Percentiles rank a stretch among this genome's conserved stretches.
These are phyloP conservation scores for Suillus cothurnatus DNA, from an alignment of 768 basidiomycete species.

Conservation along the genomic window DNA sequence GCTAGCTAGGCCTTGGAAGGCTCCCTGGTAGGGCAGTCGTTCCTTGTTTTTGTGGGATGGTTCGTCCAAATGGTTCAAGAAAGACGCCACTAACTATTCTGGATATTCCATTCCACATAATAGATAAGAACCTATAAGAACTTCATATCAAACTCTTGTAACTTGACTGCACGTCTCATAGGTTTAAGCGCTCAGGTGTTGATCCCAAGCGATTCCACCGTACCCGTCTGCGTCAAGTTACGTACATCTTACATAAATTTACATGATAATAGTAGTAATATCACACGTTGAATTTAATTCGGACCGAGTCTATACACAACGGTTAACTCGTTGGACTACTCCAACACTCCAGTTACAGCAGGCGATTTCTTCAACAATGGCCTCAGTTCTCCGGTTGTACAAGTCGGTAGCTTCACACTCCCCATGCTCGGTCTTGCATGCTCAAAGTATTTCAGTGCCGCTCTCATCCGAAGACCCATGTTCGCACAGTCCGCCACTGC, in stretches of 20 bases:
- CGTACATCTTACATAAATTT: background rate
- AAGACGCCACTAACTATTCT: background rate
- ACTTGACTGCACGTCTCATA: background rate
- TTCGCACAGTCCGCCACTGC: slow-evolving; percentile 66
- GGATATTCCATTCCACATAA: background rate
- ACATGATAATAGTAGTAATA: background rate
- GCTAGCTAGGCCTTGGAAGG: too few species aligned
- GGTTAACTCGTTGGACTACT: background rate
- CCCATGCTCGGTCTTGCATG: slow-evolving; percentile 3
- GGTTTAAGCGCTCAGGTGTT: background rate
- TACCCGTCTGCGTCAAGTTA: background rate
- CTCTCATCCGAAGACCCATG: slow-evolving; percentile 64
- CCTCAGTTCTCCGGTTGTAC: slow-evolving; percentile 46
- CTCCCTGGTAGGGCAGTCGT: too few species aligned
- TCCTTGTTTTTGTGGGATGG: too few species aligned
- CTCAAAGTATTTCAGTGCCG: slow-evolving; percentile 42
- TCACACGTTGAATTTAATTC: background rate
- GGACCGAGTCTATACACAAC: background rate
- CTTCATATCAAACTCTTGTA: background rate
- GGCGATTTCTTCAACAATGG: slow-evolving; percentile 33
- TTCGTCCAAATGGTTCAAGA: background rate
- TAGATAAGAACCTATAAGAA: background rate
- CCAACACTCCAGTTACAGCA: too few species aligned
- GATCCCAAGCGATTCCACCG: too few species aligned
- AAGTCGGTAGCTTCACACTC: slow-evolving; percentile 29